Evolutionary conservation across 1,284 basidiomycete genomes (phyloP).

Genomic region (Microbotryum scabiosae): DNA sequence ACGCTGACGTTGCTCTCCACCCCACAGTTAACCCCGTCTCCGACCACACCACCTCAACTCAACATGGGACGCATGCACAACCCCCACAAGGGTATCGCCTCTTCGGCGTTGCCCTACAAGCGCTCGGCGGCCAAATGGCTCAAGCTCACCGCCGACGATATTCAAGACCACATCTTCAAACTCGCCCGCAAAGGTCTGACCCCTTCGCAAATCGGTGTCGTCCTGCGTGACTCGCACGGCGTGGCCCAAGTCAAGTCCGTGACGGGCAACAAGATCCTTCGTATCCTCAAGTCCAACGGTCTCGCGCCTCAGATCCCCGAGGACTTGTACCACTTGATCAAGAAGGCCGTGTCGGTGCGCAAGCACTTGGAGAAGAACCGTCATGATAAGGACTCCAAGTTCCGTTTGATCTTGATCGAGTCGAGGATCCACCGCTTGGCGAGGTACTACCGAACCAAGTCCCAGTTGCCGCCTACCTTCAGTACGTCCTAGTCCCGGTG

Average conservation of each 20-base stretch:
- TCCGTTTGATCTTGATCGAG: conserved; percentile 72
- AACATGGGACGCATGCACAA: conserved; percentile 52
- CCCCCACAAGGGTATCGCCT: conserved; percentile 96
- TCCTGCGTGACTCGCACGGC: conserved; percentile 95
- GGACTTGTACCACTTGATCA: conserved; percentile 99
- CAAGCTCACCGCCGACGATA: conserved; percentile 91
- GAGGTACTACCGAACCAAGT: conserved; percentile 96
- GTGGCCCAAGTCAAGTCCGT: conserved; percentile 94
- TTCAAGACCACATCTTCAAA: conserved; percentile 93
- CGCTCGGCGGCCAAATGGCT: conserved; percentile 92
- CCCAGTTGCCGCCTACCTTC: conserved; percentile 95
- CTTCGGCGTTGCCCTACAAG: conserved; percentile 95
- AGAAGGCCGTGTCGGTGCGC: conserved; percentile 98
- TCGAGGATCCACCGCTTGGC: conserved; percentile 94
- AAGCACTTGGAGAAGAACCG: conserved; percentile 98
- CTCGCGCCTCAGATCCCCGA: conserved; percentile 96
- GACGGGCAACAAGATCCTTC: conserved; percentile 98
- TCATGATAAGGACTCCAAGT: conserved; percentile 97
- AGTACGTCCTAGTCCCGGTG: conserved; percentile 44
- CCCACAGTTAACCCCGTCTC: neutral
- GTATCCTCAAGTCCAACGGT: conserved; percentile 95
- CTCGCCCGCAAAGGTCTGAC: conserved; percentile 96
- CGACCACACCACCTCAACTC: conserved; percentile 14
- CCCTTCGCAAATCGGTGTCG: conserved; percentile 96
- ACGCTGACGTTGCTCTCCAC: neutral